A percentile compares a stretch with the other conserved stretches of the same genome.
phyloP scores from a whole-genome alignment of 2,329 filamentous ascomycete species.

The Phialemoniopsis sp. region DNA sequence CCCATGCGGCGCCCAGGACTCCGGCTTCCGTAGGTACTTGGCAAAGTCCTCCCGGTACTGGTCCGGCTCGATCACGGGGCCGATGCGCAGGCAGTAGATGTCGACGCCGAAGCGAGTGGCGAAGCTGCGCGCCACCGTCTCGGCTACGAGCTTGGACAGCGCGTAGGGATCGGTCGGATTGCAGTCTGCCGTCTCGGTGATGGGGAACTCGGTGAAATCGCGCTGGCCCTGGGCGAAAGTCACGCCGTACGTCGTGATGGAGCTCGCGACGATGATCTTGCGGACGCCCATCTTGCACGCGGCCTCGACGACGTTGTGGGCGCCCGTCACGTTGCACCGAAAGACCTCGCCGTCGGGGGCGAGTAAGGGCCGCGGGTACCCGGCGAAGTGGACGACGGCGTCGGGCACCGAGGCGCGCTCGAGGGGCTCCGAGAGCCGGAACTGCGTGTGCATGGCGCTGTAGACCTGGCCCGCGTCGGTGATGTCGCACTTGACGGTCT shows the following conservation, averaged over 20 bases:
- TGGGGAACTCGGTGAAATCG: constrained; percentile 52
- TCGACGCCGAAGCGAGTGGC: constrained; percentile 50
- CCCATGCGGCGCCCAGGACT: constrained; percentile 49
- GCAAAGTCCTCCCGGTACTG: constrained; percentile 53
- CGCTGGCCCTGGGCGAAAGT: constrained; percentile 56
- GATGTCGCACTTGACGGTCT: constrained; percentile 27
- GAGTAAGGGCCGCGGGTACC: constrained; percentile 56
- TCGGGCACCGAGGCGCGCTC: too few species aligned
- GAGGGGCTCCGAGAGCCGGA: constrained; percentile 30
- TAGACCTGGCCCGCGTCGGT: constrained; percentile 30
- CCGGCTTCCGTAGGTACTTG: constrained; percentile 42
- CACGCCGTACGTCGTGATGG: constrained; percentile 57
- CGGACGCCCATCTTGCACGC: constrained; percentile 57
- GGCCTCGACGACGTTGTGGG: constrained; percentile 61
- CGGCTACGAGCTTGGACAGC: constrained; percentile 54
- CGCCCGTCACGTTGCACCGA: constrained; percentile 47
- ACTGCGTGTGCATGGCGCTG: constrained; percentile 39
- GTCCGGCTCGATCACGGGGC: constrained; percentile 57
- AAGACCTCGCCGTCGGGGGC: constrained; percentile 59
- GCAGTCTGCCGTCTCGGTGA: constrained; percentile 54
- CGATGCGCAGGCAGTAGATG: constrained; percentile 58
- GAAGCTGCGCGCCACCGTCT: constrained; percentile 52
- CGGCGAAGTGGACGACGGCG: constrained; percentile 59
- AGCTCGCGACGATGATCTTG: constrained; percentile 58
- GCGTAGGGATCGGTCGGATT: constrained; percentile 61